Evolutionary conservation across 768 basidiomycete species (phyloP).

Genomic region (Trametes maxima): DNA sequence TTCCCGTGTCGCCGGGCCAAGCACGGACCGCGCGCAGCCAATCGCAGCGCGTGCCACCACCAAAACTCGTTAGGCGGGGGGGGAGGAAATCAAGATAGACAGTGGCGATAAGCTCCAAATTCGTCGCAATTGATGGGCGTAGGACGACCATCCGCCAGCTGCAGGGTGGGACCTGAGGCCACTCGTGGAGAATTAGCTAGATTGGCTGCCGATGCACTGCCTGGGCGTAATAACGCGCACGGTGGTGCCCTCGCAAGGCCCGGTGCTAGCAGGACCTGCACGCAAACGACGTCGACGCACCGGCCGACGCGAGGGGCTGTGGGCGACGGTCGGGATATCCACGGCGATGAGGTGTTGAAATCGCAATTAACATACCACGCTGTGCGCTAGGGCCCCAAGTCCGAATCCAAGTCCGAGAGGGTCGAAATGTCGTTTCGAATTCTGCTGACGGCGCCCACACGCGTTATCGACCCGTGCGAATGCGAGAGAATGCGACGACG

Average conservation of each 20-base stretch:
- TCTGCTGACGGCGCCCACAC: too few relatives aligned
- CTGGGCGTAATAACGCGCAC: too few relatives aligned
- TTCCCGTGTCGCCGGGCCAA: not conserved
- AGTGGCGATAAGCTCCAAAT: slow-evolving; percentile 3
- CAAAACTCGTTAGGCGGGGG: not conserved
- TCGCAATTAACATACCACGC: slow-evolving; percentile 8
- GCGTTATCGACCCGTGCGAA: not conserved
- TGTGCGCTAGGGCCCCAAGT: not conserved
- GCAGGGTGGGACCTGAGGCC: not conserved
- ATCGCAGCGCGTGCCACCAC: slow-evolving; percentile 4
- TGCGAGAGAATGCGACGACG: not conserved
- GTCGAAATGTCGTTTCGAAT: not conserved
- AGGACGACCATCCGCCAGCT: not conserved
- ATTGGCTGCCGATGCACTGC: not conserved
- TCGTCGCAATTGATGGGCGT: not conserved
- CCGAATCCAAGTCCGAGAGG: too few relatives aligned
- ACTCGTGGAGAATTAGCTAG: not conserved
- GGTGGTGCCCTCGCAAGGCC: too few relatives aligned
- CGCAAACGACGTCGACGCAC: too few relatives aligned
- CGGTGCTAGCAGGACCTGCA: too few relatives aligned
- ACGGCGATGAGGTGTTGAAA: not conserved
- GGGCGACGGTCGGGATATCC: not conserved
- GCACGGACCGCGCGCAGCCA: not conserved
- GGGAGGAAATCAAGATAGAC: not conserved
- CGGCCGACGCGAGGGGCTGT: not conserved